Base-by-base conservation (phyloP, 1,139 yeast genomes). In the Yamadazyma membranifaciens region DNA sequence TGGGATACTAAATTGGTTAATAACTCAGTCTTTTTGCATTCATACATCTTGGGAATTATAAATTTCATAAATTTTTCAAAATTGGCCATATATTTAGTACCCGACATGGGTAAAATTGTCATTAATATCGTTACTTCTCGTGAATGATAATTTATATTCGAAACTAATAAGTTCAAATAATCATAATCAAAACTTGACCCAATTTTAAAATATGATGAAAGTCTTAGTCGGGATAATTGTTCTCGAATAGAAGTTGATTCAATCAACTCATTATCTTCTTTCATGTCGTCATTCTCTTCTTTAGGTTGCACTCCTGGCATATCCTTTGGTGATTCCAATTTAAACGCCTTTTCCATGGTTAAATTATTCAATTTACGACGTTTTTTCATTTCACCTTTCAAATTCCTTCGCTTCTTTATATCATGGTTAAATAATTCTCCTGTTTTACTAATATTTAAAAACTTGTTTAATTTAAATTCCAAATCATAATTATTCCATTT, bases 41-140 rank as follows among this genome's bases (percentile, higher is more conserved):
- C 17, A 15, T 15, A 31, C 6, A 14, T 4, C 3, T 10, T 9
- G 9, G 36, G 31, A 5, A 36, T 16, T 9, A 34, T 16, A 27
- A 25, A 10, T 9, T 27, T 20, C 3, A 24, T 4, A 11, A 34
- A 34, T 9, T 34, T 12, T n/a, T 14, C n/a, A 15, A 34, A 15
- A 12, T 27, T 27, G 12, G 13, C 9, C 4, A 11, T 11, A 26
- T 15, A 27, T 9, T n/a, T 25, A 37, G 32, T 14, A 22, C 36
- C 28, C 9, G n/a, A 10, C 6, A n/a, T 22, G 12, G 43, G 42
- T 40, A 47, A 28, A n/a, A 31, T 28, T 2, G 47, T 39, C 26
- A 60, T 53, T n/a, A 50, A 36, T 1, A 63, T 62, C 28, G 50
- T 51, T 6, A 63, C 27, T 1, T 37, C 38, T 32, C 55, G 55